phyloP scores from a whole-genome alignment of 208 protist genomes.

The Acanthamoeba triangularis region DNA sequence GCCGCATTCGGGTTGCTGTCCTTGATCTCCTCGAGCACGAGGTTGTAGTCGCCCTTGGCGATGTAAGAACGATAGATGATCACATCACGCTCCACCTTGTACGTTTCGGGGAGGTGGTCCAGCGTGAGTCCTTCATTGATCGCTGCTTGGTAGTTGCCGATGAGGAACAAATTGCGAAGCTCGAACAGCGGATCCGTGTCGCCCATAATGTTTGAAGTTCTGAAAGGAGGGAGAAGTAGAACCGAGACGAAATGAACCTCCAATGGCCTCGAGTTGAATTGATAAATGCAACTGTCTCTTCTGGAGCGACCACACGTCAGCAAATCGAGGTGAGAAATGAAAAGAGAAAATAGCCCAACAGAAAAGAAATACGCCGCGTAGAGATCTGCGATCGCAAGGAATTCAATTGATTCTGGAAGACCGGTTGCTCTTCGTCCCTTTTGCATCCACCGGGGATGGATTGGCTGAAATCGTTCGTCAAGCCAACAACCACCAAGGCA shows the following conservation, averaged over 20 bases:
- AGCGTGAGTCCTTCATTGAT: conserved; percentile 78
- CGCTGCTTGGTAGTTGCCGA: conserved; percentile 72
- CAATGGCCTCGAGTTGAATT: not conserved
- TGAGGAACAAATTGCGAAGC: conserved; percentile 75
- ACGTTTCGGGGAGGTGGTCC: not conserved
- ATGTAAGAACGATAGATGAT: conserved; percentile 80
- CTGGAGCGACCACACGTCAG: too few species aligned
- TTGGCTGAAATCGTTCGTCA: conserved; percentile 45
- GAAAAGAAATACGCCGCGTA: too few species aligned
- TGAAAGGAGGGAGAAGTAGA: not conserved
- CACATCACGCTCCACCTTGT: conserved; percentile 62
- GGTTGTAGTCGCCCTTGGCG: conserved; percentile 79
- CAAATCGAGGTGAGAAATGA: not conserved
- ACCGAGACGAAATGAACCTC: not conserved
- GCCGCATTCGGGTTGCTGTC: conserved; percentile 71
- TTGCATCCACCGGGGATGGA: not conserved
- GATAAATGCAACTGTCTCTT: too few species aligned
- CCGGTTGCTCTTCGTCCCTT: too few species aligned
- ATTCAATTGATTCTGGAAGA: too few species aligned
- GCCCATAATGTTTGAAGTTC: not conserved
- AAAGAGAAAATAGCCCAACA: not conserved
- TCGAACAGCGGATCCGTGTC: conserved; percentile 76
- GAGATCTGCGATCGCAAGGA: too few species aligned
- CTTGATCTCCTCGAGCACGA: conserved; percentile 80
- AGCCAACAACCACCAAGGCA: not conserved